phyloP scores from a whole-genome alignment of 345 rosid genomes.

The Rubroshorea leprosula region DNA sequence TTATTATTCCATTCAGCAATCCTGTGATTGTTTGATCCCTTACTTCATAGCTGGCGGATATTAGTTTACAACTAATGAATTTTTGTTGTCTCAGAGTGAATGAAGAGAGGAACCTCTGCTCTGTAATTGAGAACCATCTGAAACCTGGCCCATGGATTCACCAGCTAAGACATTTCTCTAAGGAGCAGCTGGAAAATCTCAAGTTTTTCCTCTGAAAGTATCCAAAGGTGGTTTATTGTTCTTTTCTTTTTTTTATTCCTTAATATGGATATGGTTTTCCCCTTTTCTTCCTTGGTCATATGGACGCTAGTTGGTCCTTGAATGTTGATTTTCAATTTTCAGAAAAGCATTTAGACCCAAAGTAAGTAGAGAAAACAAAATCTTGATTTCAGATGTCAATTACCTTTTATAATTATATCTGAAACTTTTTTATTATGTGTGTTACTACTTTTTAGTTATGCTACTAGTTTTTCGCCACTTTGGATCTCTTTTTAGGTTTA shows the following conservation, averaged over 20 bases:
- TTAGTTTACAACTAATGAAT: conserved; percentile 8
- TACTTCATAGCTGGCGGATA: neutral
- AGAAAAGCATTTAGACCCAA: too few relatives aligned
- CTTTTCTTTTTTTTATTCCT: neutral
- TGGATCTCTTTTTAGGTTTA: too few relatives aligned
- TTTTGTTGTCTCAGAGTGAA: conserved; percentile 39
- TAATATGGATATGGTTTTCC: too few relatives aligned
- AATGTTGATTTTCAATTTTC: too few relatives aligned
- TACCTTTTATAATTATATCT: too few relatives aligned
- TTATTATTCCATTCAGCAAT: neutral
- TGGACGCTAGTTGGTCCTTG: too few relatives aligned
- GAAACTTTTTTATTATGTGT: too few relatives aligned
- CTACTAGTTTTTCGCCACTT: too few relatives aligned
- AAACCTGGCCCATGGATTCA: conserved; percentile 74
- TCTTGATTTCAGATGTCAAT: too few relatives aligned
- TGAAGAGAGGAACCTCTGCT: conserved; percentile 53
- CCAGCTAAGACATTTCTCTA: conserved; percentile 52
- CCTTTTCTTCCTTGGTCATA: too few relatives aligned
- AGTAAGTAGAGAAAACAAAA: too few relatives aligned
- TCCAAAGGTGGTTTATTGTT: conserved; percentile 43
- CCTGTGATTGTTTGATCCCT: neutral
- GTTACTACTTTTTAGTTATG: too few relatives aligned
- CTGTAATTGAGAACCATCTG: conserved; percentile 65
- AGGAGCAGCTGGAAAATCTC: conserved; percentile 52
- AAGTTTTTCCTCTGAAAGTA: conserved; percentile 53